Conservation (phyloP, 2,329 filamentous ascomycete genomes). For the Epichloe aotearoae region DNA sequence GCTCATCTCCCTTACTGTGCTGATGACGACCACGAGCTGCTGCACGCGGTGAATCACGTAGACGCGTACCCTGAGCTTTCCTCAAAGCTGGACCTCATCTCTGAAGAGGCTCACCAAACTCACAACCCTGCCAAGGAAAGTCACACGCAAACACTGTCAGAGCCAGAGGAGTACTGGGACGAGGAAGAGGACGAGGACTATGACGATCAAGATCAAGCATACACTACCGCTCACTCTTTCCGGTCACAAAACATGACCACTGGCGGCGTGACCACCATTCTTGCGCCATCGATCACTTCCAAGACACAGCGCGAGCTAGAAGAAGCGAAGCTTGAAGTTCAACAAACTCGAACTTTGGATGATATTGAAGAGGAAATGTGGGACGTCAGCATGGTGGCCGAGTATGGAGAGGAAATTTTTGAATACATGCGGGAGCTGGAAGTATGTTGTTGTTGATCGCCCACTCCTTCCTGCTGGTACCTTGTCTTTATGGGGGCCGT, state of each 20-base stretch:
- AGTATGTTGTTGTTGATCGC: slow-evolving; percentile 38
- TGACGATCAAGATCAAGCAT: slow-evolving; percentile 50
- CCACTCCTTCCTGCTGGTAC: not conserved
- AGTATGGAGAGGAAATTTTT: slow-evolving; percentile 95
- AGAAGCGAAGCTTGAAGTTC: slow-evolving; percentile 49
- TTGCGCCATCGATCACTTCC: slow-evolving; percentile 59
- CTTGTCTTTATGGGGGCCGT: not conserved
- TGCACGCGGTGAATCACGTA: slow-evolving; percentile 12
- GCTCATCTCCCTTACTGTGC: slow-evolving; percentile 15
- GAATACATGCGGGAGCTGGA: slow-evolving; percentile 81
- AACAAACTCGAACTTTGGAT: slow-evolving; percentile 53
- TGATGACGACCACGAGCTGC: slow-evolving; percentile 12
- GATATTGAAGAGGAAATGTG: slow-evolving; percentile 80
- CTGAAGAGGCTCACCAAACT: slow-evolving; percentile 16
- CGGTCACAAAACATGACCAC: slow-evolving; percentile 53
- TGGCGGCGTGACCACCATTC: slow-evolving; percentile 39
- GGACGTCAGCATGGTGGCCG: slow-evolving; percentile 95
- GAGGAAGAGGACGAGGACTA: slow-evolving; percentile 63
- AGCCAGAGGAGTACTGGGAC: slow-evolving; percentile 60
- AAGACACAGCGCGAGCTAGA: slow-evolving; percentile 63
- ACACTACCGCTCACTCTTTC: slow-evolving; percentile 63
- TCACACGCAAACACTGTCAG: slow-evolving; percentile 18
- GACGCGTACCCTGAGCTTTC: slow-evolving; percentile 12
- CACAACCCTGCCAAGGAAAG: slow-evolving; percentile 13
- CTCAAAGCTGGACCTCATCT: slow-evolving; percentile 18